Base-by-base conservation (phyloP, 768 basidiomycete species). In the Hebeloma cylindrosporum region DNA sequence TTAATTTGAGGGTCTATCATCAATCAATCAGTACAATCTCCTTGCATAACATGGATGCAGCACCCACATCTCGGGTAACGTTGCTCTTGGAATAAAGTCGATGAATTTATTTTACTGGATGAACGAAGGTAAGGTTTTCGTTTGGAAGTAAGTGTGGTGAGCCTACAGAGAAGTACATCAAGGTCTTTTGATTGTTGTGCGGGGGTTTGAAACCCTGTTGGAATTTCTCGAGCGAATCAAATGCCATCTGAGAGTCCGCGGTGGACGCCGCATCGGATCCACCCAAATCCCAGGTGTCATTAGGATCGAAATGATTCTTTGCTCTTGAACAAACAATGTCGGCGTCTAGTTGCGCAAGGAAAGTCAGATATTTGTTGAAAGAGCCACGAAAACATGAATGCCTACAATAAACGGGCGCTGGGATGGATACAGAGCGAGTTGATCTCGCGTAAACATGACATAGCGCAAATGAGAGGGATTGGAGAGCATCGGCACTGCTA, bases 381-480 rank as follows among this genome's bases (percentile, higher is more conserved):
- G 10, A 27, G 14, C 8, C 6, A 11, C 26, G 26, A 34, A 6
- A 21, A 17, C 23, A 16, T 8, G 9, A 13, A 16, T 23, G 41
- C 83, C 60, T 53, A 88, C 87, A 89, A 53, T 89, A 89, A 0
- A 89, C 86, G 0, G 88, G 88, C 0, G 87, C 88, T 0, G 88
- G 88, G 38, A 89, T 88, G 0, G 88, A 89, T 1, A 89, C 88
- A 0, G 86, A 85, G 17, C 88, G 80, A 3, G 87, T 89, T 7
- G 86, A 80, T 2, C 88, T 77, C 1, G 88, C 85, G 51, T 88
- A 72, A 13, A 73, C 69, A 48, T 73, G 71, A 38, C 70, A 73
- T 4, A 73, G 45, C 22, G 87, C 82, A 40, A 85, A 91, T 0
- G 88, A 82, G 3, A 91, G 60, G 0, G 76, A 73, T 53, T 92